Evolutionary conservation across 176 grass and related monocot genomes (phyloP).

Genomic region (Tillandsia fasciculata): DNA sequence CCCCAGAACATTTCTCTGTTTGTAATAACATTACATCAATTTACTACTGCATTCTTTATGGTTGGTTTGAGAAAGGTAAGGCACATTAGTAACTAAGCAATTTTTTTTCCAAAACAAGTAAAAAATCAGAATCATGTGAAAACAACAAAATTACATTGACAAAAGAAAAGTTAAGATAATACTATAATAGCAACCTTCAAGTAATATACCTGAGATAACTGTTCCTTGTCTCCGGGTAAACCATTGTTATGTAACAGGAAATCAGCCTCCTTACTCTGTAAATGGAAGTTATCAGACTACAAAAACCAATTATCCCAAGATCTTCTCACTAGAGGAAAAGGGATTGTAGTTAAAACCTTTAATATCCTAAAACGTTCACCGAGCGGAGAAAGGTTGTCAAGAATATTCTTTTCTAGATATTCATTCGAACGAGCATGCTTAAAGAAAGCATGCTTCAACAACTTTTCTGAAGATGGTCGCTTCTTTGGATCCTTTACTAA

Average conservation of each 20-base stretch:
- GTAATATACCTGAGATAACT: conserved; percentile 73
- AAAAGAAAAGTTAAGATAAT: not conserved
- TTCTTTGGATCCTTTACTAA: conserved; percentile 95
- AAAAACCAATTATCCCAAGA: not conserved
- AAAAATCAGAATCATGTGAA: not conserved
- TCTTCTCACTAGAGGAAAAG: not conserved
- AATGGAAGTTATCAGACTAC: not conserved
- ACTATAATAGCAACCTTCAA: not conserved
- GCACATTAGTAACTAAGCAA: no score
- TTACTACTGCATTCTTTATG: no score
- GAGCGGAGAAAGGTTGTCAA: conserved; percentile 66
- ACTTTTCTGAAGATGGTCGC: conserved; percentile 75
- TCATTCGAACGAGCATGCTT: conserved; percentile 69
- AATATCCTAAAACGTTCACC: conserved; percentile 71
- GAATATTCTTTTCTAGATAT: conserved; percentile 53
- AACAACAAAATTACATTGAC: not conserved
- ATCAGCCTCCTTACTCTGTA: conserved; percentile 79
- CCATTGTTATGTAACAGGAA: conserved; percentile 59
- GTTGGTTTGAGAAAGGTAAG: no score
- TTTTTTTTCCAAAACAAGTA: not conserved
- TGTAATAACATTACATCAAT: no score
- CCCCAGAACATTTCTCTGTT: no score
- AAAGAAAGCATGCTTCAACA: conserved; percentile 93
- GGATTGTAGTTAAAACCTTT: conserved; percentile 37
- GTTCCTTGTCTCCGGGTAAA: conserved; percentile 58